Percentiles rank a stretch among this genome's conserved stretches.
These are phyloP conservation scores for Voacanga thouarsii DNA, from an alignment of 257 asterid species.

Conservation along the genomic window DNA sequence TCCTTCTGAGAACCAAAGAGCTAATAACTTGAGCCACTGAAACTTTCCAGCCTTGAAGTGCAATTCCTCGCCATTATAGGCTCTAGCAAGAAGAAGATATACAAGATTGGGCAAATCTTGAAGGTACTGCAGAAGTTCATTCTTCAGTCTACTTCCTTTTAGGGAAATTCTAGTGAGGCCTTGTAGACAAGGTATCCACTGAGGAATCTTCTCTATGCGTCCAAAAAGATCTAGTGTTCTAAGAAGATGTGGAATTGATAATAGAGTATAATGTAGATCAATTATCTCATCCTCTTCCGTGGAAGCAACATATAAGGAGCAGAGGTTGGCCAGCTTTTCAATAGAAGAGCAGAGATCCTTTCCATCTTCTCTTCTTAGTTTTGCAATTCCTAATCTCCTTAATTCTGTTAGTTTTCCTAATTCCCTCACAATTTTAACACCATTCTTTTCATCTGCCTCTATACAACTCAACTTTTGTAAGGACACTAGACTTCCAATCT, in stretches of 20 bases:
- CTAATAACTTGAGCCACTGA: neutral
- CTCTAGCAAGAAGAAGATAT: too few species aligned
- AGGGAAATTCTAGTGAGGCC: neutral
- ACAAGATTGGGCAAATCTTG: too few species aligned
- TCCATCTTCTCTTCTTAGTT: constrained; percentile 23
- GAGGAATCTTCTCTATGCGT: too few species aligned
- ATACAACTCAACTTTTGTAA: constrained; percentile 11
- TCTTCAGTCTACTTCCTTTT: neutral
- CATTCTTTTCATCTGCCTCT: constrained; percentile 6
- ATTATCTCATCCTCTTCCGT: constrained; percentile 10
- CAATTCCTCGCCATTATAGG: too few species aligned
- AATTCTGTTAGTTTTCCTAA: constrained; percentile 25
- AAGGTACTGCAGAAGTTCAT: neutral
- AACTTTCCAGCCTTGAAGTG: too few species aligned
- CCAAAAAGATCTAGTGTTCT: constrained; percentile 18
- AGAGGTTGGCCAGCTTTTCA: constrained; percentile 21
- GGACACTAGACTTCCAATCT: constrained; percentile 17
- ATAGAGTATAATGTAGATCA: neutral
- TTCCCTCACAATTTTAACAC: constrained; percentile 15
- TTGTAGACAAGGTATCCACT: too few species aligned
- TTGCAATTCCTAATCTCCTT: constrained; percentile 22
- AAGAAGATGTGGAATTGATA: constrained; percentile 14
- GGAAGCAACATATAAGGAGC: constrained; percentile 8
- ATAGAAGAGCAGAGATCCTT: constrained; percentile 23
- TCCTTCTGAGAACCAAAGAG: too few species aligned